Percentiles rank a stretch among this genome's conserved stretches.
phyloP scores from a whole-genome alignment of 2,329 filamentous ascomycete species.

The Neobulgaria alba region DNA sequence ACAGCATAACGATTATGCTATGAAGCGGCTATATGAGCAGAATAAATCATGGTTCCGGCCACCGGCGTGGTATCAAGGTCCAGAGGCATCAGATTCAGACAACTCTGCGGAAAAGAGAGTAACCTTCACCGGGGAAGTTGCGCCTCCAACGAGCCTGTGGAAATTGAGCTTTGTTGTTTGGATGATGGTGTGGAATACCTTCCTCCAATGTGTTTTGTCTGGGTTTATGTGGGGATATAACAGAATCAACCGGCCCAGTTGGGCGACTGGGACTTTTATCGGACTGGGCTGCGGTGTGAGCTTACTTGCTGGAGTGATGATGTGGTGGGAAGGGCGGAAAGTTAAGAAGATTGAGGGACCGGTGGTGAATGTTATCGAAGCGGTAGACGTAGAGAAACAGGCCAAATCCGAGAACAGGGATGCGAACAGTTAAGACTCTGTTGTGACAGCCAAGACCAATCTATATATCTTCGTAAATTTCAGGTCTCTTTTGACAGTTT shows the following conservation, averaged over 20 bases:
- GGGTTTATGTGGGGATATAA: slow-evolving; percentile 77
- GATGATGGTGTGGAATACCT: slow-evolving; percentile 68
- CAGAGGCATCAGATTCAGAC: slow-evolving; percentile 7
- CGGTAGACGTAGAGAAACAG: no score
- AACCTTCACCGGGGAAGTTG: slow-evolving; percentile 59
- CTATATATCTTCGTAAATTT: no score
- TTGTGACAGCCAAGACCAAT: no score
- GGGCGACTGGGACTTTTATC: slow-evolving; percentile 14
- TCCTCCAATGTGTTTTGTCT: slow-evolving; percentile 64
- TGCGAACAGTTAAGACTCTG: no score
- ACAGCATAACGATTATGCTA: slow-evolving; percentile 5
- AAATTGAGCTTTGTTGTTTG: slow-evolving; percentile 71
- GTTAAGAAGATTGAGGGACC: slow-evolving; percentile 19
- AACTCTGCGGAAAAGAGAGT: slow-evolving; percentile 29
- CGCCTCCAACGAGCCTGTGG: slow-evolving; percentile 56
- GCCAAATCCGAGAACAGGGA: no score
- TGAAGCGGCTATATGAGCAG: slow-evolving; percentile 46
- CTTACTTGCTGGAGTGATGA: slow-evolving; percentile 13
- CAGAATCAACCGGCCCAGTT: slow-evolving; percentile 30
- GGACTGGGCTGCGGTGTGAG: slow-evolving; percentile 16
- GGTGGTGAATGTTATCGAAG: slow-evolving; percentile 15
- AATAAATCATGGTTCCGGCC: slow-evolving; percentile 68
- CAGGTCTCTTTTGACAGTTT: no score
- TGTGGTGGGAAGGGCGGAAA: slow-evolving; percentile 18
- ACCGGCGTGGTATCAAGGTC: slow-evolving; percentile 51